A percentile compares a stretch with the other conserved stretches of the same genome.
These are phyloP conservation scores for Hypoxylon rickii DNA, from an alignment of 495 filamentous ascomycete genomes.

Conservation along the genomic window DNA sequence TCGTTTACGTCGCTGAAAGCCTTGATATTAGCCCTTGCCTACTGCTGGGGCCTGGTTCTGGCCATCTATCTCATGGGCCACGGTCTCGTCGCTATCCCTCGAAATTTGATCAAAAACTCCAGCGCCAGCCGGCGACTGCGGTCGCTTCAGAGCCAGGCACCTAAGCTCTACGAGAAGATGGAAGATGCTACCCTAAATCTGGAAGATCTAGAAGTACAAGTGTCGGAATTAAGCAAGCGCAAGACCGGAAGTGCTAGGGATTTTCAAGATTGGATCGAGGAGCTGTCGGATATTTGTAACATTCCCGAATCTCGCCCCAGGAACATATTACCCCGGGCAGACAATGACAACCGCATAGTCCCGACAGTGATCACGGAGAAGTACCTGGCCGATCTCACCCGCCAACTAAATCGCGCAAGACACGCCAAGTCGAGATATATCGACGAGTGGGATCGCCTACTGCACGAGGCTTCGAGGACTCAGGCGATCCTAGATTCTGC, in stretches of 20 bases:
- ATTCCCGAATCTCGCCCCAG: slow-evolving; percentile 66
- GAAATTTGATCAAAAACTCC: slow-evolving; percentile 75
- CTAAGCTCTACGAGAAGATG: slow-evolving; percentile 82
- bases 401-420: slow-evolving; percentile 75
- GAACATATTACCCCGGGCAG: slow-evolving; percentile 44
- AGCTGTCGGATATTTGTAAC: slow-evolving; percentile 72
- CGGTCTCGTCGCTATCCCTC: slow-evolving; percentile 87
- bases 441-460: slow-evolving; percentile 81
- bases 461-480: slow-evolving; percentile 70
- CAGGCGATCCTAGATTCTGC: slow-evolving; percentile 86
- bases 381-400: slow-evolving; percentile 86
- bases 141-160: slow-evolving; percentile 76
- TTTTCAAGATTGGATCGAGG: slow-evolving; percentile 95
- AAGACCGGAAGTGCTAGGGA: slow-evolving; percentile 81
- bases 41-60: slow-evolving; percentile 87
- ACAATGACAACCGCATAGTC: slow-evolving; percentile 47
- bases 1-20: slow-evolving; percentile 68
- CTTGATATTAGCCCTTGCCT: slow-evolving; percentile 88
- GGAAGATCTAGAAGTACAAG: slow-evolving; percentile 79
- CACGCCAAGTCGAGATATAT: slow-evolving; percentile 82
- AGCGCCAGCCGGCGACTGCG: slow-evolving; percentile 72
- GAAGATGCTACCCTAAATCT: slow-evolving; percentile 81
- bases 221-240: slow-evolving; percentile 73
- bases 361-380: slow-evolving; percentile 90
- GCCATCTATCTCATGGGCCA: slow-evolving; percentile 98